Evolutionary conservation across 768 basidiomycete genomes (phyloP).

Genomic region (Podaxis carcinomalis): DNA sequence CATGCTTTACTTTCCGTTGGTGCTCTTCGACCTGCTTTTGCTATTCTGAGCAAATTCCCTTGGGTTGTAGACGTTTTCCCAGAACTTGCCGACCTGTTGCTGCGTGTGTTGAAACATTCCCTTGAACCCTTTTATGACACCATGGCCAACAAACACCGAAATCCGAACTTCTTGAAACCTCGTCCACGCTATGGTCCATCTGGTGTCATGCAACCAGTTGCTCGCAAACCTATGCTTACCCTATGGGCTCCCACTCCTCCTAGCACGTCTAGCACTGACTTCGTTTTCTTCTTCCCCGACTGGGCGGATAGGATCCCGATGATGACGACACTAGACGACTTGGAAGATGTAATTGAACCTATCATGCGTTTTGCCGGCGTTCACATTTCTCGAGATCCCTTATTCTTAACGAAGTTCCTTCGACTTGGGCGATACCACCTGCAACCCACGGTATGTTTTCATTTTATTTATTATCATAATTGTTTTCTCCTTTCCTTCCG

Average conservation of each 20-base stretch:
- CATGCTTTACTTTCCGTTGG: conserved; percentile 83
- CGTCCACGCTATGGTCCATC: conserved; percentile 60
- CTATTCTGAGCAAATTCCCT: conserved; percentile 77
- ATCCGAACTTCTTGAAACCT: conserved; percentile 57
- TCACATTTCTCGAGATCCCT: conserved; percentile 74
- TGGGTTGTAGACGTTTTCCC: conserved; percentile 81
- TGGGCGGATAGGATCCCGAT: conserved; percentile 74
- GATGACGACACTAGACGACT: conserved; percentile 60
- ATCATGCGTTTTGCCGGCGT: conserved; percentile 77
- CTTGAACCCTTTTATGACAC: conserved; percentile 65
- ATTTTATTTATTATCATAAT: no score
- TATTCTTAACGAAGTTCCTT: conserved; percentile 76
- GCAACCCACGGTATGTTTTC: conserved; percentile 22
- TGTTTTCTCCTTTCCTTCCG: no score
- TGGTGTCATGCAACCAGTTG: conserved; percentile 46
- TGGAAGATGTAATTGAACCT: conserved; percentile 73
- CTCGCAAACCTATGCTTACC: conserved; percentile 66
- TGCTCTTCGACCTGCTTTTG: conserved; percentile 71
- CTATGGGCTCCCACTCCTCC: conserved; percentile 79
- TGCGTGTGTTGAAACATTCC: conserved; percentile 70
- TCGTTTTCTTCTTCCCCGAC: conserved; percentile 87
- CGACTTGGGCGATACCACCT: conserved; percentile 71
- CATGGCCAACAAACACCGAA: conserved; percentile 54
- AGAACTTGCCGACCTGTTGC: conserved; percentile 82
- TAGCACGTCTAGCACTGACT: conserved; percentile 66